Conservation (phyloP, 257 asterid genomes). For the Asclepias syriaca region DNA sequence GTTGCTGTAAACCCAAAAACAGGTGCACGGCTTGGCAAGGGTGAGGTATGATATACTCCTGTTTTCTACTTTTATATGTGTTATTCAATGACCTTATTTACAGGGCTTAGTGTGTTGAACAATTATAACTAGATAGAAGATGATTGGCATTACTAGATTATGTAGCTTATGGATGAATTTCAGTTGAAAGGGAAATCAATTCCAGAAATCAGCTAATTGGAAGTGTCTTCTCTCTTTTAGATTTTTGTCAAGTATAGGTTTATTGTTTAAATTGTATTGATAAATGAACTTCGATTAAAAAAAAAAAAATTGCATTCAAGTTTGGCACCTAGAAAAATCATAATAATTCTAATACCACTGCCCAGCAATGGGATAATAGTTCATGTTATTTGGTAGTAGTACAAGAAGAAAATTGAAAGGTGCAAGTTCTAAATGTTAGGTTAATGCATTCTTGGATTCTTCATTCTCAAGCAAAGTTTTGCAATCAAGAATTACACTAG, state of each 20-base stretch:
- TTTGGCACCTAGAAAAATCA: not conserved
- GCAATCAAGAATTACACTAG: not conserved
- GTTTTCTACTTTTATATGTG: not conserved
- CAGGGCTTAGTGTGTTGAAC: not conserved
- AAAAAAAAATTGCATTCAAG: not conserved
- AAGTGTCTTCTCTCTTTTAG: not conserved
- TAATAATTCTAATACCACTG: not conserved
- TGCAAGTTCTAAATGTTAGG: not conserved
- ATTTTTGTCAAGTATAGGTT: not conserved
- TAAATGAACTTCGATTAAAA: not conserved
- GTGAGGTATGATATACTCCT: slow-evolving; percentile 48
- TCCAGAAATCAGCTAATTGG: not conserved
- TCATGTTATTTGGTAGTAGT: too few relatives aligned
- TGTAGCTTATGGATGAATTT: not conserved
- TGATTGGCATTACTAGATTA: not conserved
- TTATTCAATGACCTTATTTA: not conserved
- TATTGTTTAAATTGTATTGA: too few relatives aligned
- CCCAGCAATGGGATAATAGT: not conserved
- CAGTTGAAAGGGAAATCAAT: not conserved
- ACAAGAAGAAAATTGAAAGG: not conserved
- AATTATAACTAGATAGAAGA: not conserved
- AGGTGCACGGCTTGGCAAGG: slow-evolving; percentile 98
- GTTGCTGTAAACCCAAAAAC: slow-evolving; percentile 89
- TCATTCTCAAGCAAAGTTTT: not conserved
- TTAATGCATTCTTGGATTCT: not conserved